Conservation (phyloP, 805 yeast species). For the Komagataella kurtzmanii region DNA sequence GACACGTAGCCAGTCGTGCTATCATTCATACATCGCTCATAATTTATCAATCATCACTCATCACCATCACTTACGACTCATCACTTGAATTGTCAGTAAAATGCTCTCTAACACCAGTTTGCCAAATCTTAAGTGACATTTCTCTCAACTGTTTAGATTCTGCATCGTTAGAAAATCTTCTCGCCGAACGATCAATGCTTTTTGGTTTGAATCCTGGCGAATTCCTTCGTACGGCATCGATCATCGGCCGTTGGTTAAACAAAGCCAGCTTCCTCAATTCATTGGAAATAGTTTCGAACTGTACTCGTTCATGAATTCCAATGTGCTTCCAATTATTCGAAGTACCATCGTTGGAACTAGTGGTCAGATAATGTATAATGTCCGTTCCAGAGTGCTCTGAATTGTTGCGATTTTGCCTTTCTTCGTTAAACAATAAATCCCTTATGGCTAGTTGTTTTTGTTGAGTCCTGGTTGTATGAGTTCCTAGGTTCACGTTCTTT, state of each 20-base stretch:
- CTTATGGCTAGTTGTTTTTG: constrained; percentile 15
- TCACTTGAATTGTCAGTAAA: background rate
- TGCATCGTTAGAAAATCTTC: background rate
- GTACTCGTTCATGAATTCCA: constrained; percentile 13
- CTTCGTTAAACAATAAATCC: constrained; percentile 2
- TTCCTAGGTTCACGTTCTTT: background rate
- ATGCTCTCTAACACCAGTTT: background rate
- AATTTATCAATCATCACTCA: background rate
- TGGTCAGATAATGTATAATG: constrained; percentile 4
- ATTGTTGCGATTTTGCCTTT: background rate
- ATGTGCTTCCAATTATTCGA: constrained; percentile 12
- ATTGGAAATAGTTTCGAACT: constrained; percentile 15
- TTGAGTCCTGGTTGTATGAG: constrained; percentile 12
- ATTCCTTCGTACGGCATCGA: constrained; percentile 5
- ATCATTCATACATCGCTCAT: background rate
- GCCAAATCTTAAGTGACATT: background rate
- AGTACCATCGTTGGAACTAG: constrained; percentile 6
- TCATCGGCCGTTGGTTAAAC: constrained; percentile 14
- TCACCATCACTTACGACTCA: background rate
- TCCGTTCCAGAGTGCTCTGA: background rate
- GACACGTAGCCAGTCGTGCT: too few species aligned
- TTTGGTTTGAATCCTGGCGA: background rate
- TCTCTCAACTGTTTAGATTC: background rate
- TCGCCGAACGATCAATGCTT: background rate
- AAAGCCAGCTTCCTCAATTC: constrained; percentile 15